Evolutionary conservation across 495 filamentous ascomycete species (phyloP).

Genomic region (Penicilliopsis zonata): DNA sequence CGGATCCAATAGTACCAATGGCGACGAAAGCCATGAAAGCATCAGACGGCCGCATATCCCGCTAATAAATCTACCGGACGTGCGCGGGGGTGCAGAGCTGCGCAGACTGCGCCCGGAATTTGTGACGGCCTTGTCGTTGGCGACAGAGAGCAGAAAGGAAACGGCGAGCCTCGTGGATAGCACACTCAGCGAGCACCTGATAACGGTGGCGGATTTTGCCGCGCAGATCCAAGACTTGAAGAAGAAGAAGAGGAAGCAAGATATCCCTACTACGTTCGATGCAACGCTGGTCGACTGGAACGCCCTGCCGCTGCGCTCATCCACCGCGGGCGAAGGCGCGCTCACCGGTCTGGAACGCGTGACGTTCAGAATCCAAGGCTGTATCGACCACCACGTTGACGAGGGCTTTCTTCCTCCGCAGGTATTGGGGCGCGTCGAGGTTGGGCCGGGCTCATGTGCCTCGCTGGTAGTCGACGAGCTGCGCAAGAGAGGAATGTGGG

Average conservation of each 20-base stretch:
- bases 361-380: slow-evolving; percentile 47
- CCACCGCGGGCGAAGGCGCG: slow-evolving; percentile 15
- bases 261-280: slow-evolving; percentile 17
- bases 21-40: too few relatives aligned
- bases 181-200: slow-evolving; percentile 27
- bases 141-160: slow-evolving; percentile 21
- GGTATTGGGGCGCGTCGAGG: slow-evolving; percentile 40
- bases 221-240: slow-evolving; percentile 7
- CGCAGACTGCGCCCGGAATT: slow-evolving; percentile 68
- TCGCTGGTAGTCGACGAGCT: slow-evolving; percentile 61
- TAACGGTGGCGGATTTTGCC: slow-evolving; percentile 31
- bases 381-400: slow-evolving; percentile 88
- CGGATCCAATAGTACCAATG: slow-evolving; percentile 19
- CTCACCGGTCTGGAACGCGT: slow-evolving; percentile 23
- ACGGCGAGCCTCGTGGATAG: slow-evolving; percentile 15
- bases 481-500: slow-evolving; percentile 41
- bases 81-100: slow-evolving; percentile 43
- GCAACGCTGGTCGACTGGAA: slow-evolving; percentile 84
- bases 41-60: slow-evolving; percentile 62
- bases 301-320: slow-evolving; percentile 45
- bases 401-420: slow-evolving; percentile 46
- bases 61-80: slow-evolving; percentile 59
- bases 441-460: slow-evolving; percentile 62
- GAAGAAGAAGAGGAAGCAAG: neutral
- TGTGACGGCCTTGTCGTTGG: slow-evolving; percentile 27